Evolutionary conservation across 805 yeast species (phyloP), one percentile per base, ranked within the genome.

Genomic region (Candida methanosorbosa): DNA sequence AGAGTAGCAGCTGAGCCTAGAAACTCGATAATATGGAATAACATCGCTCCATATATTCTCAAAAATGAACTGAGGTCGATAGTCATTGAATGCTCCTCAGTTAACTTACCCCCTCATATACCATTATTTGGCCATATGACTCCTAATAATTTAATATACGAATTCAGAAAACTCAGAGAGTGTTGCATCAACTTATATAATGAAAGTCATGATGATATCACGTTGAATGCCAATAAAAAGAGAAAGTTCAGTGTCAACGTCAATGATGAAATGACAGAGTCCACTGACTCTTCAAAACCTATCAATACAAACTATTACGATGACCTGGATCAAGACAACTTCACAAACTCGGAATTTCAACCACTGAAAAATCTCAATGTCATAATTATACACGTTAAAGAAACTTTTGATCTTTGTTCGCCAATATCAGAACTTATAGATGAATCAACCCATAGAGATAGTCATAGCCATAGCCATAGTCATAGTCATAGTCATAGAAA

Each of bases 91-190:
- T 87, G 97, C 50, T 83, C 95, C 1, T 70, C 74, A 5, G 48
- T 66, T 2, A 64, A 65, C 40, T 57, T 61, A 9, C 65, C 70
- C 1, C 60, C 63, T 1, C 55, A 61, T 9, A 64, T 66, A 6
- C 68, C 72, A 3, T 48, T 85, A 18, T 87, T 75, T 52, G 97
- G 97, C 2, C 97, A 87, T 57, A 50, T 87, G 56, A 78, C 81
- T 11, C 94, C 96, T 4, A 45, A 54, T 2, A 68, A 70, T 43
- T 54, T 87, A 20, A 65, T 82, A 11, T 49, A 58, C 5, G 95
- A 85, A 48, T 58, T 88, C 13, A 36, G 40, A 4, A 36, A 20
- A 3, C 44, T 68, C 13, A 40, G 52, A 14, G 43, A 41, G 32
- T 20, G 38, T 13, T 50, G 61, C 27, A 34, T 48, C 12, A 8